Percentiles rank a stretch among this genome's conserved stretches.
These are phyloP conservation scores for Aspergillus diversus DNA, from an alignment of 495 filamentous ascomycete species.

Conservation along the genomic window DNA sequence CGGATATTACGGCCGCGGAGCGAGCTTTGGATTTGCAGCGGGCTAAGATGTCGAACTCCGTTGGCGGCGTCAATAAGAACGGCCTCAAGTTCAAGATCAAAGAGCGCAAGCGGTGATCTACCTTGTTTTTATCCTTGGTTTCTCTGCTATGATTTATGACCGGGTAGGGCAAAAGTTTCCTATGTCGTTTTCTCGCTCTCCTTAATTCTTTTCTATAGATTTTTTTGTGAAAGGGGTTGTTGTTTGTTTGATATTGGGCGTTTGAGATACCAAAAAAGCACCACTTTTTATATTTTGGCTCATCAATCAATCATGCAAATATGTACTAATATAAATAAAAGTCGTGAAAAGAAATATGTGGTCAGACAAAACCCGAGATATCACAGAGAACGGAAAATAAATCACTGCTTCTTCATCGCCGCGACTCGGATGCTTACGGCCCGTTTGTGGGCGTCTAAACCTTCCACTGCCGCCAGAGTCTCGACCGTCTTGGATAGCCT, in stretches of 20 bases:
- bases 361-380: not conserved
- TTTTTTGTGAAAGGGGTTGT: not conserved
- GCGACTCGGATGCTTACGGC: constrained; percentile 87
- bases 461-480: constrained; percentile 91
- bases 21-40: constrained; percentile 75
- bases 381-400: constrained; percentile 8
- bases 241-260: constrained; percentile 10
- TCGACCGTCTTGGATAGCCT: constrained; percentile 89
- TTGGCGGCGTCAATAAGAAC: constrained; percentile 77
- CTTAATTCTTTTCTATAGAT: constrained; percentile 11
- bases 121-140: not conserved
- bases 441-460: constrained; percentile 89
- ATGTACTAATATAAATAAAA: constrained; percentile 9
- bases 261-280: constrained; percentile 25
- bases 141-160: constrained; percentile 19
- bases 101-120: constrained; percentile 65
- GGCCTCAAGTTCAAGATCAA: constrained; percentile 83
- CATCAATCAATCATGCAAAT: constrained; percentile 9
- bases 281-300: constrained; percentile 14
- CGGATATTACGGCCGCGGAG: constrained; percentile 72
- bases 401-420: constrained; percentile 52
- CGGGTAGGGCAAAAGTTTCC: constrained; percentile 23
- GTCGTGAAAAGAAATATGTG: constrained; percentile 11
- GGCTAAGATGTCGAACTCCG: constrained; percentile 78
- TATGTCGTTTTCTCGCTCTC: not conserved